Percentiles rank a stretch among this genome's conserved stretches.
phyloP scores from a whole-genome alignment of 2,329 filamentous ascomycete genomes.

The Trichothecium sympodiale region DNA sequence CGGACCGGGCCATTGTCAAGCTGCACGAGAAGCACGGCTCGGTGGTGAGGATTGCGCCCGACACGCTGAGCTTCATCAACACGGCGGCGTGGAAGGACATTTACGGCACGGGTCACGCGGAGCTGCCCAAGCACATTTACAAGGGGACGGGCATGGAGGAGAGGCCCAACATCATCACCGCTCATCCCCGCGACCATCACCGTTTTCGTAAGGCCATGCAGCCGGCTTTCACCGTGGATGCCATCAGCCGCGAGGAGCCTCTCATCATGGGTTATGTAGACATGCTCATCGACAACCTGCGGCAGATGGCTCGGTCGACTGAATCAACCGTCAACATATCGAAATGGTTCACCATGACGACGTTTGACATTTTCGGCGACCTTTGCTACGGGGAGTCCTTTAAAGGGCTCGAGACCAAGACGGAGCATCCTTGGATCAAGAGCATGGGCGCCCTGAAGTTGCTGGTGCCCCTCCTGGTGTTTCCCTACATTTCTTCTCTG shows the following conservation, averaged over 20 bases:
- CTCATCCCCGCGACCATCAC: conserved; percentile 26
- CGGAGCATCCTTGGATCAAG: conserved; percentile 3
- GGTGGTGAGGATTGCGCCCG: conserved; percentile 16
- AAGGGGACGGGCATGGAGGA: conserved; percentile 16
- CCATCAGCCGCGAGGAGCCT: conserved; percentile 3
- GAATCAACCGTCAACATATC: neutral
- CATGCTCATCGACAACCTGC: conserved; percentile 7
- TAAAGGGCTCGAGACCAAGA: conserved; percentile 12
- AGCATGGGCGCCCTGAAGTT: neutral
- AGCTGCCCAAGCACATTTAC: conserved; percentile 41
- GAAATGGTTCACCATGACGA: neutral
- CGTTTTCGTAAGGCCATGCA: conserved; percentile 39
- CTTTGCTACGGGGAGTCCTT: conserved; percentile 18
- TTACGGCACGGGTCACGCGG: conserved; percentile 34
- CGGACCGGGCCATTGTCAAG: conserved; percentile 9
- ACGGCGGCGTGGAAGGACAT: conserved; percentile 20
- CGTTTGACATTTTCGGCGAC: conserved; percentile 10
- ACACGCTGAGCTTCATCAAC: conserved; percentile 13
- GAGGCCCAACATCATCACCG: too few relatives aligned
- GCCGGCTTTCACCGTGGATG: conserved; percentile 17
- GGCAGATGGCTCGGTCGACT: neutral
- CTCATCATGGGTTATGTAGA: conserved; percentile 9
- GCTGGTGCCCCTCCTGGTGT: neutral
- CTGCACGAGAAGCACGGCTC: conserved; percentile 29
- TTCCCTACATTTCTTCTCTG: neutral